These are phyloP conservation scores for Berberis thunbergii DNA, from an alignment of 164 flowering plant genomes.

Conservation along the genomic window DNA sequence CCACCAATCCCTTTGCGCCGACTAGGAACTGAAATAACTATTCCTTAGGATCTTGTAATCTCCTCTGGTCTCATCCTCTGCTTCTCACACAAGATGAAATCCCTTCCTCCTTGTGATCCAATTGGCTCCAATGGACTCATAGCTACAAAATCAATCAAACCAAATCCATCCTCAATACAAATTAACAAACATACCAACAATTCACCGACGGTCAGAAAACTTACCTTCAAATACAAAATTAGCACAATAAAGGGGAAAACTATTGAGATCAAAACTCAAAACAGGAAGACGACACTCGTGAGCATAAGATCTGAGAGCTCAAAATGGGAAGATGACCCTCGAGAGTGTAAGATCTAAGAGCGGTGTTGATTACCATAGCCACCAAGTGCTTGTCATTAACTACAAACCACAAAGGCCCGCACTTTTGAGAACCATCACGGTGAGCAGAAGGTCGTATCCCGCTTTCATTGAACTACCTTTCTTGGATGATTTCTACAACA, in stretches of 20 bases:
- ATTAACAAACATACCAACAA: not conserved
- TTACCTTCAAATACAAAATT: conserved; percentile 49
- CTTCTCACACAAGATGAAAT: conserved; percentile 64
- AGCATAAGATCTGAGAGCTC: no score
- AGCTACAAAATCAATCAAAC: conserved; percentile 27
- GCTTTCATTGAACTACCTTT: conserved; percentile 27
- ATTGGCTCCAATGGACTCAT: conserved; percentile 49
- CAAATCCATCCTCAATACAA: not conserved
- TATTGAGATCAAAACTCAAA: conserved; percentile 45
- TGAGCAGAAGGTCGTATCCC: conserved; percentile 34
- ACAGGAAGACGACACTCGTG: conserved; percentile 37
- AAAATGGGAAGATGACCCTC: conserved; percentile 15
- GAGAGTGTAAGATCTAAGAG: conserved; percentile 53
- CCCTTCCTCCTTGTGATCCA: conserved; percentile 50
- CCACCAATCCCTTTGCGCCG: conserved; percentile 3
- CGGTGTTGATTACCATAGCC: conserved; percentile 42
- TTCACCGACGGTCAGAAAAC: not conserved
- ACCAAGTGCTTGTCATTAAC: conserved; percentile 44
- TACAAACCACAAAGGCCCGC: conserved; percentile 57
- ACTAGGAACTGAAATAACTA: not conserved
- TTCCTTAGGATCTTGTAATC: conserved; percentile 7
- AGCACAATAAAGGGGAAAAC: conserved; percentile 57
- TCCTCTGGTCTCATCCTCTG: conserved; percentile 11
- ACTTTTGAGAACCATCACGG: conserved; percentile 49
- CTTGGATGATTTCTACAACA: conserved; percentile 24